Evolutionary conservation across 2,329 filamentous ascomycete genomes (phyloP).

Genomic region (Blastomyces emzantsi): DNA sequence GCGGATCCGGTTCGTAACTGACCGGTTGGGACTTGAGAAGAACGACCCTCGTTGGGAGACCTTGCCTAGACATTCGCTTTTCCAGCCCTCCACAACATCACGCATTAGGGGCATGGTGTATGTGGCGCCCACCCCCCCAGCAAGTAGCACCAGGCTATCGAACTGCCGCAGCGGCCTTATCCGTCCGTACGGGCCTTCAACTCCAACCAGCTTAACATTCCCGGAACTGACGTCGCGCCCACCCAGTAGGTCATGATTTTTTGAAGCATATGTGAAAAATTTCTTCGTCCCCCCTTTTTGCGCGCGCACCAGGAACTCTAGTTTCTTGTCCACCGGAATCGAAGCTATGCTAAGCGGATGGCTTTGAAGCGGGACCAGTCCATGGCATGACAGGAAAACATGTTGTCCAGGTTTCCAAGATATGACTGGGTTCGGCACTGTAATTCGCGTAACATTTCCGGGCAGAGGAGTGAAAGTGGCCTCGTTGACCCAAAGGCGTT

Average conservation of each 20-base stretch:
- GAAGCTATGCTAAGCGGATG: conserved; percentile 58
- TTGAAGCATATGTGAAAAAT: conserved; percentile 45
- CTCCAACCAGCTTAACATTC: conserved; percentile 33
- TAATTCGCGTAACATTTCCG: conserved; percentile 48
- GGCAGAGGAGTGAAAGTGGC: conserved; percentile 44
- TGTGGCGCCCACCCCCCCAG: conserved; percentile 52
- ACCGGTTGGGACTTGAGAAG: conserved; percentile 13
- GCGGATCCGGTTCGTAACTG: conserved; percentile 40
- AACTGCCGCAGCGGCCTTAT: conserved; percentile 49
- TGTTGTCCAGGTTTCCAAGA: conserved; percentile 56
- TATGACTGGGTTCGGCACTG: conserved; percentile 47
- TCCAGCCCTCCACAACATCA: conserved; percentile 45
- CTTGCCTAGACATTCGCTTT: conserved; percentile 22
- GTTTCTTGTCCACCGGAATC: conserved; percentile 45
- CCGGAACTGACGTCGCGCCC: conserved; percentile 16
- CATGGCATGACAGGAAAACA: conserved; percentile 51
- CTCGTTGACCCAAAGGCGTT: conserved; percentile 31
- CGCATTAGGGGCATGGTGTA: conserved; percentile 50
- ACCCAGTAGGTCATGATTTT: conserved; percentile 19
- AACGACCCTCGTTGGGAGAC: neutral
- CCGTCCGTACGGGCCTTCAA: conserved; percentile 48
- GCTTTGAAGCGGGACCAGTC: conserved; percentile 48
- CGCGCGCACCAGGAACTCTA: conserved; percentile 50
- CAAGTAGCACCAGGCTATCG: conserved; percentile 51
- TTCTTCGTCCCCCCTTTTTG: conserved; percentile 45